Conservation (phyloP, 805 yeast species). For the Sugiyamaella floridensis region DNA sequence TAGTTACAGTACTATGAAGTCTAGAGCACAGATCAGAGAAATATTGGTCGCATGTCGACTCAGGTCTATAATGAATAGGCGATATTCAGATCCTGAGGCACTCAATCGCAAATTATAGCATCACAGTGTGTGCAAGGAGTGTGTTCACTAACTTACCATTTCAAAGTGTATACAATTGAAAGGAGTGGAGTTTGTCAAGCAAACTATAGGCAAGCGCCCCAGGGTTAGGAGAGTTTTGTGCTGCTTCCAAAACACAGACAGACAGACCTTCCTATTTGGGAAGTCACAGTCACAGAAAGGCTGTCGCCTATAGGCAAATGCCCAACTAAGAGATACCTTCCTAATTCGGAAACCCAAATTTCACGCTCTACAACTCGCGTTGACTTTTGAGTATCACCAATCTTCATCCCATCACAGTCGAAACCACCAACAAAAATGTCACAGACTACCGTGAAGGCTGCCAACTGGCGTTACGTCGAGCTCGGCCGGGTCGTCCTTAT, state of each 20-base stretch:
- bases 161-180: background rate
- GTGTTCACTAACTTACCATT: background rate
- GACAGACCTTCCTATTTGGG: background rate
- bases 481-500: slow-evolving; percentile 97
- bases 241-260: no score
- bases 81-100: slow-evolving; percentile 10
- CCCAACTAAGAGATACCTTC: background rate
- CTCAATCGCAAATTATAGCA: slow-evolving; percentile 21
- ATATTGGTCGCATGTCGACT: slow-evolving; percentile 8
- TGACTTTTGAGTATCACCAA: background rate
- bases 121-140: slow-evolving; percentile 5
- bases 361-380: background rate
- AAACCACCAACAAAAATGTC: slow-evolving; percentile 45
- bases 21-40: background rate
- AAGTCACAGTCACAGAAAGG: background rate
- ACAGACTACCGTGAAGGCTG: slow-evolving; percentile 78
- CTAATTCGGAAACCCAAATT: background rate
- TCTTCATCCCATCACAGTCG: background rate
- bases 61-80: slow-evolving; percentile 11
- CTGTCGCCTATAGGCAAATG: background rate
- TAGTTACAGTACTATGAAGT: slow-evolving; percentile 3
- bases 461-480: slow-evolving; percentile 99
- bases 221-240: no score
- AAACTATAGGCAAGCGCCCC: background rate
- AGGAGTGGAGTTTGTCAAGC: background rate